phyloP scores from a whole-genome alignment of 2,329 filamentous ascomycete genomes.

The Trichoderma hamatum region DNA sequence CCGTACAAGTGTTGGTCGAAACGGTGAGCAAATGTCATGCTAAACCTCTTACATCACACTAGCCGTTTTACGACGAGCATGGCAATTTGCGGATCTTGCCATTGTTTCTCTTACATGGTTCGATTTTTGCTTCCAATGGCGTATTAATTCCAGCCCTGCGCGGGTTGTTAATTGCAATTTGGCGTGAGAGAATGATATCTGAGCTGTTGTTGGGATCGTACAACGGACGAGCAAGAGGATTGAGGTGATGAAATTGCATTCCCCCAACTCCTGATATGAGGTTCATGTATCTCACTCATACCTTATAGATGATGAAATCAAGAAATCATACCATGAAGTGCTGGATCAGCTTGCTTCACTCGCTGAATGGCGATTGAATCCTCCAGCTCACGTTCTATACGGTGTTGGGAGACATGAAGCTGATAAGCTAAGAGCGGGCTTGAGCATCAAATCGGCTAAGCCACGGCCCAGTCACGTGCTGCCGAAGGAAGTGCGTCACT shows the following conservation, averaged over 20 bases:
- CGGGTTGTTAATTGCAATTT: not conserved
- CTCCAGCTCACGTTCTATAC: not conserved
- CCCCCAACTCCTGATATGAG: not conserved
- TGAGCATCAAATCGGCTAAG: constrained; percentile 10
- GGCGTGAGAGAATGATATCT: not conserved
- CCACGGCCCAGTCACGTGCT: constrained; percentile 25
- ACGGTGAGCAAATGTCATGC: not conserved
- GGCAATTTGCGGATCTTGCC: not conserved
- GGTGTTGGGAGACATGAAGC: not conserved
- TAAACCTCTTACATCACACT: not conserved
- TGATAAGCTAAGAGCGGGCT: constrained; percentile 1
- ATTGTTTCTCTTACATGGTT: not conserved
- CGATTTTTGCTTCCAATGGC: not conserved
- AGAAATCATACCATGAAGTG: not conserved
- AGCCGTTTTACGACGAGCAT: not conserved
- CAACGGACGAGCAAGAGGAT: not conserved
- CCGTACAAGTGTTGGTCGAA: not conserved
- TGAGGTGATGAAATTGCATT: not conserved
- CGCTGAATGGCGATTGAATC: not conserved
- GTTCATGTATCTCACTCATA: not conserved
- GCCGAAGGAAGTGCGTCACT: constrained; percentile 19
- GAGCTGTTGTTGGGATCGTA: not conserved
- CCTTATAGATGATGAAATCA: not conserved
- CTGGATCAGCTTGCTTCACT: not conserved
- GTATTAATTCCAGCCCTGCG: too few relatives aligned